Percentiles rank a stretch among this genome's conserved stretches.
Evolutionary conservation across 148 eudicot species (phyloP).

Genomic region (Silene conica): DNA sequence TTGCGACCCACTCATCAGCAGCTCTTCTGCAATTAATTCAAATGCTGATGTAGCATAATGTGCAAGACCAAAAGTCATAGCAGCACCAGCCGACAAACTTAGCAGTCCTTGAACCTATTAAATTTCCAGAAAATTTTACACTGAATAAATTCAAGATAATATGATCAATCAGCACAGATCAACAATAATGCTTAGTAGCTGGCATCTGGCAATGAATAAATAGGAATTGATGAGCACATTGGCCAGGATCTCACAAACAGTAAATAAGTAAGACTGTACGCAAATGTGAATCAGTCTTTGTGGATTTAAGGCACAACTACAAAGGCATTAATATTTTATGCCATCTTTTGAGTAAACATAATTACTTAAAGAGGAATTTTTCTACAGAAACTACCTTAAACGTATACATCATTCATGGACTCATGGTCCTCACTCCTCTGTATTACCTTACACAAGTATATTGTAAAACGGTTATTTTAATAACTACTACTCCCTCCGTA

Average conservation of each 20-base stretch:
- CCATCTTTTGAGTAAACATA: background rate
- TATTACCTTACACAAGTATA: too few relatives aligned
- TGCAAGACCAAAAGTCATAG: constrained; percentile 82
- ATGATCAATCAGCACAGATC: background rate
- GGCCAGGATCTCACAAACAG: background rate
- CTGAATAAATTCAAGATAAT: background rate
- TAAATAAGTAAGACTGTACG: background rate
- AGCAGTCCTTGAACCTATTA: constrained; percentile 86
- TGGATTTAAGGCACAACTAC: background rate
- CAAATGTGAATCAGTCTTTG: background rate
- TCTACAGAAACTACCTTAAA: too few relatives aligned
- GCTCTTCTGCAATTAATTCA: constrained; percentile 90
- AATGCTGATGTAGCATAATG: constrained; percentile 77
- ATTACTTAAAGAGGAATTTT: background rate
- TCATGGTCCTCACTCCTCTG: too few relatives aligned
- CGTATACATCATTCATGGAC: too few relatives aligned
- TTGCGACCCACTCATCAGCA: constrained; percentile 84
- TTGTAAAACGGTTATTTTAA: too few relatives aligned
- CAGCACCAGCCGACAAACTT: constrained; percentile 72
- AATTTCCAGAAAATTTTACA: background rate
- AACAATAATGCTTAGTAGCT: background rate
- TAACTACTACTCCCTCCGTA: too few relatives aligned
- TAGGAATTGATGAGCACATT: background rate
- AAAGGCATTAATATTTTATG: background rate
- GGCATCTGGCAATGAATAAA: background rate